Evolutionary conservation across 2,329 filamentous ascomycete genomes (phyloP).

Genomic region (Fusarium temperatum): DNA sequence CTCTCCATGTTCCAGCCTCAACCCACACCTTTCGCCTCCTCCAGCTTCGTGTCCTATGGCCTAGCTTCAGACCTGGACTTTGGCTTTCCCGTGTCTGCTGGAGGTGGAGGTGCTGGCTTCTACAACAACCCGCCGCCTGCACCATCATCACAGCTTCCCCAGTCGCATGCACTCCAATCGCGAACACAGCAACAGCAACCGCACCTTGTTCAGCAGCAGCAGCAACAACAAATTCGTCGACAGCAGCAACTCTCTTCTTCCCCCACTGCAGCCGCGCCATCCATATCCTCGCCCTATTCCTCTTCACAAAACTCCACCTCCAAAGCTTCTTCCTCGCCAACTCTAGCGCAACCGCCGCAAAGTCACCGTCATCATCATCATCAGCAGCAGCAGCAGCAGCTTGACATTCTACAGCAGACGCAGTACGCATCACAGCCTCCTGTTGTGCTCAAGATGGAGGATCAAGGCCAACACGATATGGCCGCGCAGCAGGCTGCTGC

Average conservation of each 20-base stretch:
- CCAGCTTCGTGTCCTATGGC: slow-evolving; percentile 53
- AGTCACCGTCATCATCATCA: slow-evolving; percentile 15
- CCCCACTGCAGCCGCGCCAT: slow-evolving; percentile 14
- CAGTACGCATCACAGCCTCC: slow-evolving; percentile 21
- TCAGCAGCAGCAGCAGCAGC: slow-evolving; percentile 20
- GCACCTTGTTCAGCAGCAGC: slow-evolving; percentile 11
- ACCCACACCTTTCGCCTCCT: slow-evolving; percentile 58
- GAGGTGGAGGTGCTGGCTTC: slow-evolving; percentile 39
- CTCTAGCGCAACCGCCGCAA: slow-evolving; percentile 26
- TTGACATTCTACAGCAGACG: slow-evolving; percentile 19
- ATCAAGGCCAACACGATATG: slow-evolving; percentile 54
- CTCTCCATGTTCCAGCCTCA: slow-evolving; percentile 64
- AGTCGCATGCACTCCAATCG: slow-evolving; percentile 22
- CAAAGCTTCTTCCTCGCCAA: slow-evolving; percentile 29
- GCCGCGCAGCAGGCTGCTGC: slow-evolving; percentile 69
- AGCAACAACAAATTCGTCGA: neutral
- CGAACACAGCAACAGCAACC: slow-evolving; percentile 13
- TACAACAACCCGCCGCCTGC: slow-evolving; percentile 30
- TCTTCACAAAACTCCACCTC: slow-evolving; percentile 29
- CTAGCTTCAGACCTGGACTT: slow-evolving; percentile 46
- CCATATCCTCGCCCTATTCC: slow-evolving; percentile 29
- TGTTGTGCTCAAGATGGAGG: slow-evolving; percentile 46
- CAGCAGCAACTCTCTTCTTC: slow-evolving; percentile 26
- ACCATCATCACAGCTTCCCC: slow-evolving; percentile 11
- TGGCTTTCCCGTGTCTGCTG: slow-evolving; percentile 37